These are phyloP conservation scores for Magnusiomyces starmeri DNA, from an alignment of 1,139 yeast species.

Conservation along the genomic window DNA sequence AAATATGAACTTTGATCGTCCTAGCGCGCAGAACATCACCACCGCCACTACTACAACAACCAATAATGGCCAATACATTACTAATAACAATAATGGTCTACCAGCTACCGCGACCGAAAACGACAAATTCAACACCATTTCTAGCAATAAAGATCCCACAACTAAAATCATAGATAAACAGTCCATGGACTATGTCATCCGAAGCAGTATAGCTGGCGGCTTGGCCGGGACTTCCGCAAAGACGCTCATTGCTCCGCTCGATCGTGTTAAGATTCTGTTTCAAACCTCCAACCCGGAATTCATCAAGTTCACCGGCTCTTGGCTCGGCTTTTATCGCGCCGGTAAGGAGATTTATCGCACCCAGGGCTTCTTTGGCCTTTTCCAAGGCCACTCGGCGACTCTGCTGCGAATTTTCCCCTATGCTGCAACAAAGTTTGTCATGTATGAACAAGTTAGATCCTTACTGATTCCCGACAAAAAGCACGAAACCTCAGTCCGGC, in stretches of 20 bases:
- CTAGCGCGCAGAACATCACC: neutral
- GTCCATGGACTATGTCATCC: constrained; percentile 66
- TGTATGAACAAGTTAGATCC: constrained; percentile 86
- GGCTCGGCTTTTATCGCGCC: constrained; percentile 69
- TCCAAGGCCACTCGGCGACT: constrained; percentile 94
- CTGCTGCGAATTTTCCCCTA: constrained; percentile 87
- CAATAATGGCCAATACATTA: neutral
- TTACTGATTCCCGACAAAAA: constrained; percentile 64
- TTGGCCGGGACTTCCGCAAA: constrained; percentile 93
- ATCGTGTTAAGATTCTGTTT: constrained; percentile 85
- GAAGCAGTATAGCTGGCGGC: constrained; percentile 93
- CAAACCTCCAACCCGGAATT: constrained; percentile 94
- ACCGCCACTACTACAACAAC: neutral
- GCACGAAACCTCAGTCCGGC: constrained; percentile 71
- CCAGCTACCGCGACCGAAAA: neutral
- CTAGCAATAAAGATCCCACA: neutral
- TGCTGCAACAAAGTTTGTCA: constrained; percentile 96
- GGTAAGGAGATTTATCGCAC: constrained; percentile 53
- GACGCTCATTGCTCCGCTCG: constrained; percentile 90
- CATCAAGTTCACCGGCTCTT: constrained; percentile 69
- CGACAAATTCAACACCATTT: neutral
- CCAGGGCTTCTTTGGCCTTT: constrained; percentile 79
- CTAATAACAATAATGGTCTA: neutral
- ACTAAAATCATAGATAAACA: constrained; percentile 45
- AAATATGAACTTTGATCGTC: constrained; percentile 1